Conservation (phyloP, 768 basidiomycete species). For the Daedaleopsis sinensis region DNA sequence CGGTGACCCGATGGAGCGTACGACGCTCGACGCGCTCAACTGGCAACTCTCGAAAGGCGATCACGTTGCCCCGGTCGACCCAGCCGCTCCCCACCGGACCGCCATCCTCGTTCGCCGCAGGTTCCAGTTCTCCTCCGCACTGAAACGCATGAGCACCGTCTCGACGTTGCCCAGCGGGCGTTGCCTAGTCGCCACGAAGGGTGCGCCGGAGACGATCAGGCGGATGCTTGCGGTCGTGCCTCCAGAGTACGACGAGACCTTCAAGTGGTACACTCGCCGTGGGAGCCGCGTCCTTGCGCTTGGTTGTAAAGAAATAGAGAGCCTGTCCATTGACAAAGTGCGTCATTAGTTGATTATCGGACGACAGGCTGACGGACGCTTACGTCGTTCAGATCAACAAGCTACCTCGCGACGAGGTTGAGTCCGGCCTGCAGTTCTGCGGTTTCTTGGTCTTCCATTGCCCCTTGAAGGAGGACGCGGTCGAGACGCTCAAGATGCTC, state of each 20-base stretch:
- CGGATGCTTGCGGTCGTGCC: conserved; percentile 79
- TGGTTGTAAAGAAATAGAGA: conserved; percentile 82
- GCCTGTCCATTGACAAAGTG: conserved; percentile 72
- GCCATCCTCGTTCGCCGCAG: conserved; percentile 81
- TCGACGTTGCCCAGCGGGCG: conserved; percentile 63
- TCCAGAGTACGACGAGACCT: conserved; percentile 86
- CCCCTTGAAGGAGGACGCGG: conserved; percentile 92
- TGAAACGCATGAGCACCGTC: conserved; percentile 97
- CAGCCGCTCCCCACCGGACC: conserved; percentile 55
- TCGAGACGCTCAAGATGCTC: conserved; percentile 90
- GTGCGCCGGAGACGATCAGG: conserved; percentile 97
- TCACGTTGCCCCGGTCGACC: conserved; percentile 58
- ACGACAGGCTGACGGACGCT: no score
- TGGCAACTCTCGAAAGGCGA: conserved; percentile 86
- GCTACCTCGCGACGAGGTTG: conserved; percentile 78
- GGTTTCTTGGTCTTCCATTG: conserved; percentile 99
- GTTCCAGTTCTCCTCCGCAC: conserved; percentile 96
- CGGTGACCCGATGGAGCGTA: conserved; percentile 99
- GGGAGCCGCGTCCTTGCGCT: conserved; percentile 94
- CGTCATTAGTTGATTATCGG: neutral
- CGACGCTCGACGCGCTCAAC: conserved; percentile 86
- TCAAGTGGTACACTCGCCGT: conserved; percentile 90
- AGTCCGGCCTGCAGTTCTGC: conserved; percentile 79
- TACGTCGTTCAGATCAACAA: conserved; percentile 75
- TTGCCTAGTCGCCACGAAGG: conserved; percentile 81